Percentiles rank a stretch among this genome's conserved stretches.
phyloP scores from a whole-genome alignment of 768 basidiomycete genomes.

The Holtermanniella nyarrowii region DNA sequence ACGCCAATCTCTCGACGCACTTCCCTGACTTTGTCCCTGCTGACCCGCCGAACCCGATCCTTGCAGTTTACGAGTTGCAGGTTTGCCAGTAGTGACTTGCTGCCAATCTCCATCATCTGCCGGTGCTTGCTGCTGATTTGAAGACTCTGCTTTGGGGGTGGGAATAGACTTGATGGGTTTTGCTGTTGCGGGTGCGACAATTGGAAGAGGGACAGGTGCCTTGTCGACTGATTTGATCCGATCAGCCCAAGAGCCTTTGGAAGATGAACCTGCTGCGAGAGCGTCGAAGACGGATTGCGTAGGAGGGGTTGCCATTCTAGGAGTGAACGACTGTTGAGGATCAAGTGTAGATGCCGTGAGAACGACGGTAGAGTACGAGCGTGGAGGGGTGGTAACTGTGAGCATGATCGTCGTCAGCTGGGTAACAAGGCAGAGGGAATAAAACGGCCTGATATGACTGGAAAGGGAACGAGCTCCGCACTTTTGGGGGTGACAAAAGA shows the following conservation, averaged over 20 bases:
- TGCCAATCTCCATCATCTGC: neutral
- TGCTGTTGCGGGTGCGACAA: neutral
- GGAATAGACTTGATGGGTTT: too few species aligned
- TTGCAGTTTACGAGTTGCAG: neutral
- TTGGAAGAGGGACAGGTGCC: neutral
- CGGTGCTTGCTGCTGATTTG: neutral
- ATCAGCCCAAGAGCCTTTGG: neutral
- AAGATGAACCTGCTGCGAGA: neutral
- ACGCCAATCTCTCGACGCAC: slow-evolving; percentile 12
- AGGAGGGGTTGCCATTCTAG: neutral
- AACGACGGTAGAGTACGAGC: neutral
- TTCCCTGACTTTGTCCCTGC: slow-evolving; percentile 1
- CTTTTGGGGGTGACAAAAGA: too few species aligned
- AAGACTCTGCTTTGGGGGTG: neutral
- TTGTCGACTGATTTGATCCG: neutral
- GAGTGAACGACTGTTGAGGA: neutral
- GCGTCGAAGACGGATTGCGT: neutral
- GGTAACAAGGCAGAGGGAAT: neutral
- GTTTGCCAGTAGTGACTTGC: neutral
- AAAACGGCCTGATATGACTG: too few species aligned
- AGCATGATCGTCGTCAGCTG: neutral
- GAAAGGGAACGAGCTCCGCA: too few species aligned
- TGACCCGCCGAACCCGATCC: neutral
- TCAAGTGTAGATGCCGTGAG: neutral
- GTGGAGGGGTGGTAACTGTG: neutral